These are phyloP conservation scores for Beauveria scarabaeidicola DNA, from an alignment of 2,329 filamentous ascomycete genomes.

Conservation along the genomic window DNA sequence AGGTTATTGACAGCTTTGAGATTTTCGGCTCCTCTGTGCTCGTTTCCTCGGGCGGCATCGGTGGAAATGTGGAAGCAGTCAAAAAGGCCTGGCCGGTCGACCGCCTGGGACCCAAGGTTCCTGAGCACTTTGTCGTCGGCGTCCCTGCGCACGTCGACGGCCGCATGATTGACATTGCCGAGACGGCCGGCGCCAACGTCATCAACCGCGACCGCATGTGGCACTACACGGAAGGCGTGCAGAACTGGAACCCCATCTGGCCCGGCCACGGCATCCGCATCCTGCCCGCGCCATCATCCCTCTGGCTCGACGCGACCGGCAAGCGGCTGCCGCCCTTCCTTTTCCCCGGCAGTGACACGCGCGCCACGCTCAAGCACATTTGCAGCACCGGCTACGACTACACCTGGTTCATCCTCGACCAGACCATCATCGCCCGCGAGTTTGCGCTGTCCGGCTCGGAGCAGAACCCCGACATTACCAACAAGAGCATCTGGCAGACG, in stretches of 20 bases:
- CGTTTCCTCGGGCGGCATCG: constrained; percentile 50
- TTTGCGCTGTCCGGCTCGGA: constrained; percentile 55
- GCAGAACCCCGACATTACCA: constrained; percentile 53
- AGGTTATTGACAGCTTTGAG: constrained; percentile 42
- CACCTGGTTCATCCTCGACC: constrained; percentile 53
- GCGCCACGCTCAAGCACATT: constrained; percentile 50
- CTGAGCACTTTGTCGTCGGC: constrained; percentile 48
- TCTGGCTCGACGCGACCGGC: constrained; percentile 54
- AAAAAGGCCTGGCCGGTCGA: constrained; percentile 50
- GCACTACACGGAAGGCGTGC: constrained; percentile 56
- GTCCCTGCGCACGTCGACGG: constrained; percentile 58
- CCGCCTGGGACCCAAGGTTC: constrained; percentile 46
- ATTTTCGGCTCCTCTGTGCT: constrained; percentile 43
- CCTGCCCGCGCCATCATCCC: constrained; percentile 50
- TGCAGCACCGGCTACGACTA: constrained; percentile 54
- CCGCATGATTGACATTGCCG: constrained; percentile 50
- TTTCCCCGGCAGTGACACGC: constrained; percentile 49
- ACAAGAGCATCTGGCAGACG: constrained; percentile 46
- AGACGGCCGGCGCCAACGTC: constrained; percentile 42
- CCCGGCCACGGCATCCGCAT: constrained; percentile 52
- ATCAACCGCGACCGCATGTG: constrained; percentile 58
- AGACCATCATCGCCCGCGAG: constrained; percentile 50
- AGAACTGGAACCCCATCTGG: constrained; percentile 57
- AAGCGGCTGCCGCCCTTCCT: constrained; percentile 48
- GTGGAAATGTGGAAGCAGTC: constrained; percentile 52